These are phyloP conservation scores for Biscogniauxia mediterranea DNA, from an alignment of 2,329 filamentous ascomycete genomes.

Conservation along the genomic window DNA sequence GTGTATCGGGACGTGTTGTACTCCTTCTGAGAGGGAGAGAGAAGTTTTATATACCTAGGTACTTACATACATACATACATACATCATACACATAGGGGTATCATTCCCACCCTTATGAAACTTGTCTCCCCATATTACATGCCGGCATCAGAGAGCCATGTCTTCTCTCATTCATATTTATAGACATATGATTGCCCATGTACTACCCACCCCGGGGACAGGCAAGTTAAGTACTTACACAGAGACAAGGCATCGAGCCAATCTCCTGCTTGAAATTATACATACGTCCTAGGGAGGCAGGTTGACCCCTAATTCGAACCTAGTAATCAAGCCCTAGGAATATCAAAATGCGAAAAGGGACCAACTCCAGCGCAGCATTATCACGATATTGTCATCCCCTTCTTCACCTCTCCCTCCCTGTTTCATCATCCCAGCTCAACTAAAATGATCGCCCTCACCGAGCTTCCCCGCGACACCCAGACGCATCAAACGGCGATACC, in stretches of 20 bases:
- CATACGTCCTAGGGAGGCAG: too few relatives aligned
- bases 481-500: conserved; percentile 46
- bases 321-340: too few relatives aligned
- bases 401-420: not conserved
- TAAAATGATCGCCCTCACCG: conserved; percentile 67
- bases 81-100: not conserved
- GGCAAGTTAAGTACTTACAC: too few relatives aligned
- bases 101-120: not conserved
- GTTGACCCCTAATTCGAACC: too few relatives aligned
- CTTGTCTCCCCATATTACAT: not conserved
- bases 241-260: too few relatives aligned
- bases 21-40: not conserved
- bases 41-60: not conserved
- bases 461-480: conserved; percentile 53
- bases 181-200: too few relatives aligned
- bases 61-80: not conserved
- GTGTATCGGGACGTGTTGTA: not conserved
- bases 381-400: not conserved
- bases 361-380: not conserved
- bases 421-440: conserved; percentile 36
- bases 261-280: too few relatives aligned
- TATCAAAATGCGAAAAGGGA: not conserved
- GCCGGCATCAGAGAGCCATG: not conserved
- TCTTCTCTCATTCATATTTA: not conserved
- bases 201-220: too few relatives aligned